Base-by-base conservation (phyloP, 228 moss, liverwort and hornwort species). In the Sphagnum fallax region DNA sequence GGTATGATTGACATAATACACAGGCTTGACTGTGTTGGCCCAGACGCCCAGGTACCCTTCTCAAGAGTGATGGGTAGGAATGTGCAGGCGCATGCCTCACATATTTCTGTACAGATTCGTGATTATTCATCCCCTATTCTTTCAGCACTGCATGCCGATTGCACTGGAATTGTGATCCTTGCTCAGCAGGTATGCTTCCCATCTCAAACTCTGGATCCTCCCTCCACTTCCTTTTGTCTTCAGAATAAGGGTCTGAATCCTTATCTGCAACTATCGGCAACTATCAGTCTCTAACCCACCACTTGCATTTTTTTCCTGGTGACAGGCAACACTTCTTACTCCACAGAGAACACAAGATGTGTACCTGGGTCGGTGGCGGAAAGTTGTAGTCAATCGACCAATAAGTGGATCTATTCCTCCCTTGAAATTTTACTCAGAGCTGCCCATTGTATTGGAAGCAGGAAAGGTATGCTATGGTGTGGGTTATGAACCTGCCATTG, bases 401-500 rank as follows among this genome's bases (percentile, higher is more conserved):
- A 84, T 88, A 75, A 96, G 93, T 84, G 93, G 96, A 18, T 86
- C 91, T 68, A 91, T 89, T 8, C 96, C 96, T 66, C 85, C 93
- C 52, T 79, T 91, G 73, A 96, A 96, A 57, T 89, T 88, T 52
- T 96, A 93, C 74, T 91, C 91, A 61, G 85, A 91, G 69, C 87
- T 96, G 59, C 83, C 87, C 75, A 78, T 96, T 66, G 87, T 89
- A 78, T 75, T 91, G 58, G 89, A 93, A 64, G 77, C 75, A 64
- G 91, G 83, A 49, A 80, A 81, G 66, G 68, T 96, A 65, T 86
- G 88, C 55, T 96, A 90, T 49, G 88, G 96, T 62, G 96, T 96
- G 15, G 96, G 96, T 50, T 85, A 91, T 75, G 96, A 96, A 88
- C 96, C 96, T 18, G 87, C 88, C 50, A 84, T 96, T 79, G 91